Evolutionary conservation across 768 basidiomycete genomes (phyloP).

Genomic region (Agrocybe pediades): DNA sequence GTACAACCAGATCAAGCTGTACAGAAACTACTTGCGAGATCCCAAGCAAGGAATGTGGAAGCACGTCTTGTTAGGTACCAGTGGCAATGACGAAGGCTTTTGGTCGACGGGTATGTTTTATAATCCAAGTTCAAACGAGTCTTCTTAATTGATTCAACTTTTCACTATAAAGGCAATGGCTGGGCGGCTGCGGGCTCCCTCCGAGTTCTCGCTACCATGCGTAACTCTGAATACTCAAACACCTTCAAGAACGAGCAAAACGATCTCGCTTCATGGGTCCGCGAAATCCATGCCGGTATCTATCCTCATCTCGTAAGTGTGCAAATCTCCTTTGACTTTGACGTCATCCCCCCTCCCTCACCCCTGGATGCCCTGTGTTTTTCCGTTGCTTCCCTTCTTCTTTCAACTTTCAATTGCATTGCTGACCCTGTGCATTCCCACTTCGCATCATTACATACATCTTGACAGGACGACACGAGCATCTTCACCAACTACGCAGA

Average conservation of each 20-base stretch:
- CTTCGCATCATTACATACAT: not conserved
- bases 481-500: slow-evolving; percentile 79
- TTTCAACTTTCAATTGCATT: not conserved
- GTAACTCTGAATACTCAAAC: slow-evolving; percentile 55
- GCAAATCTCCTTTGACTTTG: not conserved
- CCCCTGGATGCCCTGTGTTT: no score
- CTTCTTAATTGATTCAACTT: not conserved
- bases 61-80: slow-evolving; percentile 66
- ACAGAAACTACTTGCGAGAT: slow-evolving; percentile 67
- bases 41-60: slow-evolving; percentile 63
- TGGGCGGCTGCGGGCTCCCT: slow-evolving; percentile 92
- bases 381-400: not conserved
- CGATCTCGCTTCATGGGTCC: slow-evolving; percentile 65
- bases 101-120: slow-evolving; percentile 72
- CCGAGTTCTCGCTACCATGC: slow-evolving; percentile 77
- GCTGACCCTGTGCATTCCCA: not conserved
- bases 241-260: slow-evolving; percentile 50
- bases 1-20: slow-evolving; percentile 72
- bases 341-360: slow-evolving; percentile 2
- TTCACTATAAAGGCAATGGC: slow-evolving; percentile 61
- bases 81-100: slow-evolving; percentile 61
- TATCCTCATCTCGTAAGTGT: slow-evolving; percentile 59
- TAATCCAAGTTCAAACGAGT: not conserved
- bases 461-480: slow-evolving; percentile 39
- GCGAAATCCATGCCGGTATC: slow-evolving; percentile 75